Conservation (phyloP, 352 stramenopile genomes). For the Globisporangium splendens region DNA sequence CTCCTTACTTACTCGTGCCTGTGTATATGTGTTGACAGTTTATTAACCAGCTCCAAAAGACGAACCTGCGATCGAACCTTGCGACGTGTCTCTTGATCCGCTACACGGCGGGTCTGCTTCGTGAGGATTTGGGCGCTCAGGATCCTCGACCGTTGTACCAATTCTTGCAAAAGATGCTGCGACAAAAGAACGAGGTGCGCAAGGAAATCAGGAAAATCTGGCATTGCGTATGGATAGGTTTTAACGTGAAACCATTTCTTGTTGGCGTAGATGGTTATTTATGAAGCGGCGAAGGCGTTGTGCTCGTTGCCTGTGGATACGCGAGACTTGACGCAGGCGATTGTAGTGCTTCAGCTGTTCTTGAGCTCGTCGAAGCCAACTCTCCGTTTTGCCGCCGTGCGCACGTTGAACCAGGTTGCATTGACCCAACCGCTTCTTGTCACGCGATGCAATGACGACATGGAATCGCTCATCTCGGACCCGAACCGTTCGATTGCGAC, state of each 20-base stretch:
- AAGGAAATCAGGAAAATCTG: background rate
- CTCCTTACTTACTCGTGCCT: background rate
- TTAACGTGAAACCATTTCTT: background rate
- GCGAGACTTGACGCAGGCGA: conserved; percentile 94
- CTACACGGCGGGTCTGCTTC: conserved; percentile 92
- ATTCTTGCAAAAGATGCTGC: conserved; percentile 95
- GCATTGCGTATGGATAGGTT: background rate
- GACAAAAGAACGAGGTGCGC: conserved; percentile 92
- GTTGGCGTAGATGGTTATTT: conserved; percentile 95
- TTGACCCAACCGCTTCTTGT: conserved; percentile 93
- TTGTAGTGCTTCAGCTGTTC: conserved; percentile 97
- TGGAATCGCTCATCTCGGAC: conserved; percentile 97
- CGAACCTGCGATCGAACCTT: conserved; percentile 92
- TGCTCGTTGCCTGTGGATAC: conserved; percentile 95
- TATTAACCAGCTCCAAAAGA: conserved; percentile 90
- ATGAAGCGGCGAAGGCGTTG: conserved; percentile 96
- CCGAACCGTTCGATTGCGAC: conserved; percentile 98
- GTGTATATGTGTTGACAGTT: conserved; percentile 25
- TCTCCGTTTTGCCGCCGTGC: conserved; percentile 95
- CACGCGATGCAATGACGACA: conserved; percentile 98
- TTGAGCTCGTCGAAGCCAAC: conserved; percentile 94
- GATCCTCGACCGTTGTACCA: conserved; percentile 80
- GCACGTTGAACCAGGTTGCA: conserved; percentile 93
- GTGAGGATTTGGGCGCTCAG: conserved; percentile 82
- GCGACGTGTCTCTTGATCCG: conserved; percentile 97